Evolutionary conservation across 768 basidiomycete species (phyloP).

Genomic region (Agaricus subrufescens): DNA sequence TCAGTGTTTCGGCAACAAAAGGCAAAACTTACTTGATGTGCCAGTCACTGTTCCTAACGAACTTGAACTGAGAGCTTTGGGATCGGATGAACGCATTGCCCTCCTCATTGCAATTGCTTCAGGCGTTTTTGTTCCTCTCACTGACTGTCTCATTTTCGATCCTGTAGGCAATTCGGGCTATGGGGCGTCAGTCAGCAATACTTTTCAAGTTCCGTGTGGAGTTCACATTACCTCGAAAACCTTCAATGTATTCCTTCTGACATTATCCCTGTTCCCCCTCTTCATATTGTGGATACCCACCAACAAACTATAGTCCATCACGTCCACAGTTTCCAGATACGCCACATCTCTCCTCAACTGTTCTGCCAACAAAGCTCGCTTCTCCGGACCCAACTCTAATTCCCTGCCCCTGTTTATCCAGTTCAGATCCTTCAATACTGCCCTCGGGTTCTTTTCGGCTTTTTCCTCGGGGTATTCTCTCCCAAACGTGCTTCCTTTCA

Average conservation of each 20-base stretch:
- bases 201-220: not conserved
- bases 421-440: constrained; percentile 93
- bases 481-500: constrained; percentile 93
- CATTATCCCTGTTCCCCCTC: constrained; percentile 87
- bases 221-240: constrained; percentile 76
- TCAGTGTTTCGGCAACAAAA: too few relatives aligned
- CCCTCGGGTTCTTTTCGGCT: constrained; percentile 72
- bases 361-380: constrained; percentile 84
- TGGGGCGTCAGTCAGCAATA: constrained; percentile 2
- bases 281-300: constrained; percentile 92
- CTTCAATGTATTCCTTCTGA: constrained; percentile 85
- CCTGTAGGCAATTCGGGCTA: constrained; percentile 68
- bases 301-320: constrained; percentile 97
- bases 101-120: constrained; percentile 84
- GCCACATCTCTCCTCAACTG: constrained; percentile 87
- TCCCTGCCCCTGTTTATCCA: constrained; percentile 81
- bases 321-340: constrained; percentile 73
- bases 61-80: constrained; percentile 50
- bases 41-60: not conserved
- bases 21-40: not conserved
- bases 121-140: constrained; percentile 53
- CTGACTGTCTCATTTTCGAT: constrained; percentile 56
- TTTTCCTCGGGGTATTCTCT: constrained; percentile 85
- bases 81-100: constrained; percentile 80
- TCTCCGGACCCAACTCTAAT: constrained; percentile 94